These are phyloP conservation scores for Ustilago hordei DNA, from an alignment of 1,284 basidiomycete genomes.

Conservation along the genomic window DNA sequence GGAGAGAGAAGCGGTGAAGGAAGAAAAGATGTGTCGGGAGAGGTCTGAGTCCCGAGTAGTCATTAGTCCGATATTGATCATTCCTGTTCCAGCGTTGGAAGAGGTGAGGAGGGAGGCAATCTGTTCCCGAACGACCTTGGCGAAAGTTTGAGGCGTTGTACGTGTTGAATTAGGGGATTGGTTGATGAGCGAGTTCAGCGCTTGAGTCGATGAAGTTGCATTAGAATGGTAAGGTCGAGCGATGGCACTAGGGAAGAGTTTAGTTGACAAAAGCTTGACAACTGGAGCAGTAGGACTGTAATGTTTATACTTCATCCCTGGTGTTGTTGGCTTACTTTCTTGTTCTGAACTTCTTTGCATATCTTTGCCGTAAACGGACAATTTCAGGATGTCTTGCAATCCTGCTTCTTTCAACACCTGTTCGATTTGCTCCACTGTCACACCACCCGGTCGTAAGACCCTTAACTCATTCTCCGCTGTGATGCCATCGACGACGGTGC, in stretches of 20 bases:
- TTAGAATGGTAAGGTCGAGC: not conserved
- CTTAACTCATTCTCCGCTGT: constrained; percentile 76
- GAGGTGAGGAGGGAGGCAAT: constrained; percentile 11
- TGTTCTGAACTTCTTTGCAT: constrained; percentile 51
- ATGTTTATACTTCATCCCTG: constrained; percentile 99
- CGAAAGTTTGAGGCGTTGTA: constrained; percentile 15
- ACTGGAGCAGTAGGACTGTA: constrained; percentile 79
- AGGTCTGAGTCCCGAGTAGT: constrained; percentile 45
- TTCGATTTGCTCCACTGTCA: constrained; percentile 82
- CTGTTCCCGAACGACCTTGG: constrained; percentile 28
- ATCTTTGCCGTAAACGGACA: constrained; percentile 66
- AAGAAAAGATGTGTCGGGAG: constrained; percentile 2
- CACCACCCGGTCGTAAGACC: constrained; percentile 89
- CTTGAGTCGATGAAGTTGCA: constrained; percentile 4
- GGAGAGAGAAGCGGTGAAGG: constrained; percentile 7
- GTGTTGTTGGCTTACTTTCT: constrained; percentile 80
- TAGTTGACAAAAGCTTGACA: constrained; percentile 43
- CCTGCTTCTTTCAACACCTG: constrained; percentile 33
- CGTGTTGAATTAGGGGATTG: not conserved
- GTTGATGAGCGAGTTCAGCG: constrained; percentile 29
- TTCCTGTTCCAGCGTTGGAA: not conserved
- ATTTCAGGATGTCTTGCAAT: constrained; percentile 21
- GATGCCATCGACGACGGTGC: constrained; percentile 89
- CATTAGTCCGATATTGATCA: constrained; percentile 48
- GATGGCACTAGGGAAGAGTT: constrained; percentile 28